Base-by-base conservation (phyloP, 1,139 yeast species). In the Barnettozyma hawaiiensis region DNA sequence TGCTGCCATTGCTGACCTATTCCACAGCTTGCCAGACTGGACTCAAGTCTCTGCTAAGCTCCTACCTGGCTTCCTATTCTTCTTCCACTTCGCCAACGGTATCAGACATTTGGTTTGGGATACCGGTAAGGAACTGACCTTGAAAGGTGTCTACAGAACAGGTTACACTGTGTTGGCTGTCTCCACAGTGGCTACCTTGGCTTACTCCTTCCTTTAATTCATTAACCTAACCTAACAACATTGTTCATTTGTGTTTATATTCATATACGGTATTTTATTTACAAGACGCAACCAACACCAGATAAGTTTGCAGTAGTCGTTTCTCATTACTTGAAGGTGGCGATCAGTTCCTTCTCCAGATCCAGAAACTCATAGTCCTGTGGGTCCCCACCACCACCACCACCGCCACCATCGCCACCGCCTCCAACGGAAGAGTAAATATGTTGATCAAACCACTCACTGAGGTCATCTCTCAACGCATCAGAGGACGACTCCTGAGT, bases 41-140 rank as follows among this genome's bases (percentile, higher is more conserved):
- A 70, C 72, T 37, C 85, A 89, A 67, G 57, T 77, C 47, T 71
- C 73, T 31, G 66, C 78, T 47, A 92, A 92, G 71, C 81, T 83
- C 40, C 58, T 76, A 32, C 78, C 83, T 58, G 79, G 95, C 5
- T 76, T 77, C 68, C 92, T 97, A 53, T 89, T 92, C 65, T 85
- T 85, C 36, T 89, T 76, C 81, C 98, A 92, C 66, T 62, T 75
- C 40, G 76, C 73, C 63, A 89, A 90, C 65, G 97, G 97, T 57
- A 51, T 90, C 50, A 85, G 98, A 76, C 98, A 92, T 65, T 70
- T 90, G 67, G 61, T 86, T 46, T 92, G 97, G 97, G 97, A 92
- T 65, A 64, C 79, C 44, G 95, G 95, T 61, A 72, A 69, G 55
- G 86, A 83, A 64, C 76, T 90, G 63, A 75, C 89, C 50, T 59